Conservation (phyloP, 257 asterid genomes). For the Nicotiana knightiana region DNA sequence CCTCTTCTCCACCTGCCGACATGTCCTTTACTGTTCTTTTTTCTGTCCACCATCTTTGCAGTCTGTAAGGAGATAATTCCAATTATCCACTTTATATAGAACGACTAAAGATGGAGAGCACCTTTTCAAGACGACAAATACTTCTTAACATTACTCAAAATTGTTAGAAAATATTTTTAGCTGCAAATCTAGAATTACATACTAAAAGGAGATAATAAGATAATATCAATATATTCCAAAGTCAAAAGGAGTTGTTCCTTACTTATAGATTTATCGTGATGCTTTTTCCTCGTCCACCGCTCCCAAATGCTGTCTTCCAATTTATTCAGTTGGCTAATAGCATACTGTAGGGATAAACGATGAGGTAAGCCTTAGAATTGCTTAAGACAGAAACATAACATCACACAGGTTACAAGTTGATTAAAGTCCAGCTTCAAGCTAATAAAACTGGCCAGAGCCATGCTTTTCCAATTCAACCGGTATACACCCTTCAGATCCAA, state of each 20-base stretch:
- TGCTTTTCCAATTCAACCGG: neutral
- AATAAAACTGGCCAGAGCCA: neutral
- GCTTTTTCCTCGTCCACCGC: conserved; percentile 59
- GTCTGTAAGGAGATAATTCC: neutral
- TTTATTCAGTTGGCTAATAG: conserved; percentile 75
- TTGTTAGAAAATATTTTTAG: neutral
- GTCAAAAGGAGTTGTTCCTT: conserved; percentile 11
- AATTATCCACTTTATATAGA: neutral
- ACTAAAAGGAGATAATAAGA: neutral
- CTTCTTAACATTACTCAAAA: neutral
- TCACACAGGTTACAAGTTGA: neutral
- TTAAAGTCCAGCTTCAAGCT: conserved; percentile 2
- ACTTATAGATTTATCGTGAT: conserved; percentile 40
- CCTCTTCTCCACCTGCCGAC: neutral
- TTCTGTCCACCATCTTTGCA: neutral
- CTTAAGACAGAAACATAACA: neutral
- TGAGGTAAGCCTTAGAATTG: conserved; percentile 20
- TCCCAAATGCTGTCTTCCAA: conserved; percentile 96
- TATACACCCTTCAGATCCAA: neutral
- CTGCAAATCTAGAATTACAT: neutral
- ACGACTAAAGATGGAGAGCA: neutral
- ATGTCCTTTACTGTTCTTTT: neutral
- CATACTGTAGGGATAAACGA: conserved; percentile 52
- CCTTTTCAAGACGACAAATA: neutral
- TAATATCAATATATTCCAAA: neutral